Evolutionary conservation across 257 asterid genomes (phyloP), one percentile per base, ranked within the genome.

Genomic region (Capsicum pubescens): DNA sequence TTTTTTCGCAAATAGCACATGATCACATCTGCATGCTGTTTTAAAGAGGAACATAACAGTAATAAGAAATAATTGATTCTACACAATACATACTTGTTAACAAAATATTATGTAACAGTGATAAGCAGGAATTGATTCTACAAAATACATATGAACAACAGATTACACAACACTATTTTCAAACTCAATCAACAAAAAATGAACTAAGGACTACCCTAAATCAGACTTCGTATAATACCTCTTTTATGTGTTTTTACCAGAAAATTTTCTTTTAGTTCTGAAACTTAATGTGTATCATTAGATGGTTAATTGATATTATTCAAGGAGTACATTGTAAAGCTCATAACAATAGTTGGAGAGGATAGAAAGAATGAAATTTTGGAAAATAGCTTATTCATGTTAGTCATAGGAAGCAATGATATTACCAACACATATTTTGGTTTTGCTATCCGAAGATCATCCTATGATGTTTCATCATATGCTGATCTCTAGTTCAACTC

Each of bases 351-450:
- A 0, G 89, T 61, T 6, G 93, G 93, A 82, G 93, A 90, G 32
- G 91, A 90, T 50, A 84, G 59, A 55, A 21, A 86, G 15, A 83
- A 86, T 16, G 26, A 61, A 79, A 87, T 91, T 12, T 12, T 91
- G 9, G 85, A 64, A 4, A 84, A 87, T 54, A 84, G 90, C 56
- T 46, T 91, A 5, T 19, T 69, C 57, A 61, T 79, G 26, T 79
- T 85, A 15, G 89, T 80, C 19, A 72, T 87, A 0, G 94, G 93
- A 39, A 84, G 89, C 85, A 91, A 93, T 46, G 96, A 93, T 77
- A 89, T 92, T 77, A 84, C 91, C 8, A 91, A 91, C 69, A 92
- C 94, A 0, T 92, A 92, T 70, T 93, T 84, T 17, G 26, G 86
- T 39, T 80, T 87, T 0, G 85, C 86, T 36, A 2, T 90, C 6